phyloP scores from a whole-genome alignment of 2,329 filamentous ascomycete genomes.

The Aureobasidium sp. region DNA sequence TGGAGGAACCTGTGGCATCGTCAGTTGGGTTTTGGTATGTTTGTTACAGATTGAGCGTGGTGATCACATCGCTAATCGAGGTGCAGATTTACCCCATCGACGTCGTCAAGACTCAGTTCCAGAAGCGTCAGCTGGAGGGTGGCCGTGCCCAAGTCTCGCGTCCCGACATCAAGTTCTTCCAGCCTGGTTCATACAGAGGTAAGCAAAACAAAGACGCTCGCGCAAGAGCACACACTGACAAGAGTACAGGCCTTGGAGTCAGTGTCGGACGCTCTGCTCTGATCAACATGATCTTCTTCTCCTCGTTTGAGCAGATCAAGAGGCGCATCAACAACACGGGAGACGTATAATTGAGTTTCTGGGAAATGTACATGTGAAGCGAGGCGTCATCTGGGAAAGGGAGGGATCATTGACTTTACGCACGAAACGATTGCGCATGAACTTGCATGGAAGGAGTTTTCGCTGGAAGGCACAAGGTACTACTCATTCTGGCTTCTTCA shows the following conservation, averaged over 20 bases:
- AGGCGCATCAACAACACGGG: constrained; percentile 37
- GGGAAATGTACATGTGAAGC: constrained; percentile 12
- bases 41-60: not conserved
- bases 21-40: constrained; percentile 72
- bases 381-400: constrained; percentile 4
- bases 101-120: constrained; percentile 77
- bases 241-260: constrained; percentile 51
- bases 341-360: constrained; percentile 9
- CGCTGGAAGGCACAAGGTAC: not conserved
- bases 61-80: not conserved
- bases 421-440: constrained; percentile 7
- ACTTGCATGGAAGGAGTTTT: constrained; percentile 9
- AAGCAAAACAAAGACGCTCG: constrained; percentile 10
- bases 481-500: not conserved
- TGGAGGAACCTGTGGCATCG: constrained; percentile 71
- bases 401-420: constrained; percentile 5
- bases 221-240: not conserved
- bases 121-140: constrained; percentile 69
- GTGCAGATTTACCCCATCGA: constrained; percentile 54
- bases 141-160: constrained; percentile 48
- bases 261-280: constrained; percentile 75
- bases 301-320: constrained; percentile 76
- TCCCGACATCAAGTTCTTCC: constrained; percentile 70
- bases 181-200: constrained; percentile 71
- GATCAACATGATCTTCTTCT: constrained; percentile 85